A percentile compares a stretch with the other conserved stretches of the same genome.
These are phyloP conservation scores for Mucuna pruriens DNA, from an alignment of 306 rosid species.

Conservation along the genomic window DNA sequence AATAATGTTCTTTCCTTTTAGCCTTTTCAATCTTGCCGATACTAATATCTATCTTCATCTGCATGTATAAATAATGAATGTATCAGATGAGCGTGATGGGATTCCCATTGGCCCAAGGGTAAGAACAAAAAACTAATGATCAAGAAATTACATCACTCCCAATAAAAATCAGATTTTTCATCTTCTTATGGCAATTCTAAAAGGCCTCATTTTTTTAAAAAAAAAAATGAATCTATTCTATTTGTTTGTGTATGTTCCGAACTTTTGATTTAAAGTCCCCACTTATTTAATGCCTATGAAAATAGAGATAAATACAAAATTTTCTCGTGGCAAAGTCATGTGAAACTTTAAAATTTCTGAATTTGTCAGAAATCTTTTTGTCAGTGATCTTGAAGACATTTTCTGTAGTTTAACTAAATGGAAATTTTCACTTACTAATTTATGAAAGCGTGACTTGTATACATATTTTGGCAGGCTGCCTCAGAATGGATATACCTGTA, in stretches of 20 bases:
- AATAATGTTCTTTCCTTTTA: neutral
- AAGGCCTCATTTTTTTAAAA: too few species aligned
- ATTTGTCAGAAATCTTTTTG: too few species aligned
- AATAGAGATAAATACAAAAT: too few species aligned
- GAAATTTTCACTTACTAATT: neutral
- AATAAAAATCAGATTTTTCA: neutral
- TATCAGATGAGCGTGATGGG: slow-evolving; percentile 51
- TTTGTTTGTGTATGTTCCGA: neutral
- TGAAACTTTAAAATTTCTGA: too few species aligned
- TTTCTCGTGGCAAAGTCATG: too few species aligned
- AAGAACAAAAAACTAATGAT: neutral
- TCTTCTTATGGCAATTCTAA: neutral
- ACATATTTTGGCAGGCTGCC: slow-evolving; percentile 30
- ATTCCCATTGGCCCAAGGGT: slow-evolving; percentile 57
- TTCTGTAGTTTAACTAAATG: neutral
- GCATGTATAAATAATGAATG: neutral
- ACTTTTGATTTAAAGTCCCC: neutral
- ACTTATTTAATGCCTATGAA: too few species aligned
- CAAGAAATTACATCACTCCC: neutral
- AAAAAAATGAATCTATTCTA: neutral
- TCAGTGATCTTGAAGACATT: neutral
- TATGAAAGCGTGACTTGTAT: neutral
- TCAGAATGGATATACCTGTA: slow-evolving; percentile 40
- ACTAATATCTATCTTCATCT: neutral
- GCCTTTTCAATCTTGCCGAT: neutral